Conservation (phyloP, 768 basidiomycete genomes). For the Psilocybe cyanescens region DNA sequence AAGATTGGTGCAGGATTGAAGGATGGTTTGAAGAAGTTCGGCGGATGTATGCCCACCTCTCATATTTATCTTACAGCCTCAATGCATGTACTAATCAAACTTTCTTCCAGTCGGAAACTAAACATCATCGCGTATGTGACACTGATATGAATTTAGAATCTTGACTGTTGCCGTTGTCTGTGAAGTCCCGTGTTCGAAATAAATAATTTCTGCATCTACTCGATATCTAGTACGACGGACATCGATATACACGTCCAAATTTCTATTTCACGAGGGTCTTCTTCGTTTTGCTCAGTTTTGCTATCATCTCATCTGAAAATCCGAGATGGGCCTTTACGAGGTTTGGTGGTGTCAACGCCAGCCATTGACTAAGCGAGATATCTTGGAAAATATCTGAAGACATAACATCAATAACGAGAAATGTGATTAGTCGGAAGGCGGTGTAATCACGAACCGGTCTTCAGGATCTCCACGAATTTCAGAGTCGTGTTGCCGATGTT, state of each 20-base stretch:
- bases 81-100: neutral
- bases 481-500: conserved; percentile 66
- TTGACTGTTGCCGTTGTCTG: neutral
- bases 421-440: neutral
- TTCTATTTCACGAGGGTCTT: conserved; percentile 40
- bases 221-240: neutral
- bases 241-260: neutral
- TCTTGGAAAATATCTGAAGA: conserved; percentile 52
- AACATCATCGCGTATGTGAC: neutral
- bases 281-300: conserved; percentile 54
- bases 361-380: conserved; percentile 61
- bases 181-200: neutral
- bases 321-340: conserved; percentile 67
- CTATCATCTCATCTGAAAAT: conserved; percentile 53
- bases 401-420: neutral
- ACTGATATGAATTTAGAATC: no score
- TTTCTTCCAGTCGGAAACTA: conserved; percentile 12
- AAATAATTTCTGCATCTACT: neutral
- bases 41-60: conserved; percentile 24
- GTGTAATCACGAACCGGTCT: conserved; percentile 39
- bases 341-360: conserved; percentile 60
- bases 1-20: conserved; percentile 40
- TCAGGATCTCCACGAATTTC: conserved; percentile 66
- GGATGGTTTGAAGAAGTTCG: conserved; percentile 40
- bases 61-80: neutral